These are phyloP conservation scores for Isoetes engelmannii DNA, from an alignment of 83 land plant species.

Conservation along the genomic window DNA sequence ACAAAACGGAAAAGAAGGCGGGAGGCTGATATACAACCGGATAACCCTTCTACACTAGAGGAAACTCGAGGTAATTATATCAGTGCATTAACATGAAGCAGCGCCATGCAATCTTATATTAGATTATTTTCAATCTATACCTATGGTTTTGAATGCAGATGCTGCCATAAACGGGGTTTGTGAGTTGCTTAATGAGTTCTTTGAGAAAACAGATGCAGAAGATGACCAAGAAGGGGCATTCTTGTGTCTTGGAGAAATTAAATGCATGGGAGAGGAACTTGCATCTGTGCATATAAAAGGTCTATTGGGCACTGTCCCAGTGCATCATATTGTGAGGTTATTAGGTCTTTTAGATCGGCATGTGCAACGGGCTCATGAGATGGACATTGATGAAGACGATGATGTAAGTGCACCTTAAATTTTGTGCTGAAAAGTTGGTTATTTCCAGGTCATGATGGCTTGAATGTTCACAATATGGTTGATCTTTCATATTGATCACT, in stretches of 20 bases:
- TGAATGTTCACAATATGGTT: too few species aligned
- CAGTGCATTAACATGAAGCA: neutral
- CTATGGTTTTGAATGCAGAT: conserved; percentile 37
- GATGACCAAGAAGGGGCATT: conserved; percentile 53
- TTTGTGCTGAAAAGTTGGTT: too few species aligned
- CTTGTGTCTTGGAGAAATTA: conserved; percentile 55
- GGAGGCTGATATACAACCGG: conserved; percentile 37
- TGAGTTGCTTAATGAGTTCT: conserved; percentile 62
- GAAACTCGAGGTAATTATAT: conserved; percentile 8
- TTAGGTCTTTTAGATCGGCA: conserved; percentile 72
- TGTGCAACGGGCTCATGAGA: conserved; percentile 60
- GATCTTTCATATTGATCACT: too few species aligned
- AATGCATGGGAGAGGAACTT: conserved; percentile 57
- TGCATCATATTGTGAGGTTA: conserved; percentile 57
- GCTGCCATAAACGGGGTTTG: conserved; percentile 37
- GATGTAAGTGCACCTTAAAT: conserved; percentile 43
- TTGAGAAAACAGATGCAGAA: conserved; percentile 54
- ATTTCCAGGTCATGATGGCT: too few species aligned
- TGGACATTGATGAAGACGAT: conserved; percentile 60
- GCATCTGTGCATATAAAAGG: conserved; percentile 55
- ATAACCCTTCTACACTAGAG: conserved; percentile 15
- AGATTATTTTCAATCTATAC: neutral
- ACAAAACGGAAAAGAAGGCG: conserved; percentile 9
- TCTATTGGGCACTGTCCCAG: conserved; percentile 53
- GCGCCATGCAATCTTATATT: neutral